phyloP scores from a whole-genome alignment of 257 asterid species.

The Rhazya stricta region DNA sequence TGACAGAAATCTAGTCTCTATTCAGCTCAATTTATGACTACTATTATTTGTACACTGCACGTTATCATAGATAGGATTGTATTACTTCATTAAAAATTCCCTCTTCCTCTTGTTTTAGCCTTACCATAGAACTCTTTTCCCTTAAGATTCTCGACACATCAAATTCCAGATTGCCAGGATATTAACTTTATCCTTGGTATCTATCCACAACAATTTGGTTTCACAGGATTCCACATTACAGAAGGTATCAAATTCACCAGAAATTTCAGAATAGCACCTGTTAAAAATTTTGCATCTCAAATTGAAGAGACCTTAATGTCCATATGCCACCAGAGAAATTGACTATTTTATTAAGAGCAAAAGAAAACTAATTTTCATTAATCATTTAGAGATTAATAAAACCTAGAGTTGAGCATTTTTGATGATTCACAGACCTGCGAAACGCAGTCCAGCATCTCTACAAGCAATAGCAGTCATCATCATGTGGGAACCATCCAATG shows the following conservation, averaged over 20 bases:
- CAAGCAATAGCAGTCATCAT: conserved; percentile 99
- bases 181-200: background rate
- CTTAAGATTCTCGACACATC: background rate
- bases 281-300: background rate
- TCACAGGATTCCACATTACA: background rate
- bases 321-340: background rate
- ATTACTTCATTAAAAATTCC: too few relatives aligned
- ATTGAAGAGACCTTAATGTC: background rate
- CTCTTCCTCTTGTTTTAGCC: too few relatives aligned
- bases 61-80: too few relatives aligned
- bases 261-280: background rate
- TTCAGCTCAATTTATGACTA: too few relatives aligned
- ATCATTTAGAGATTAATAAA: background rate
- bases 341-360: background rate
- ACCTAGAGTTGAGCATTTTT: background rate
- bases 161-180: background rate
- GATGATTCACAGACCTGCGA: conserved; percentile 56
- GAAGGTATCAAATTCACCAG: background rate
- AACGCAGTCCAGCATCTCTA: conserved; percentile 74
- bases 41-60: too few relatives aligned
- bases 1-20: too few relatives aligned
- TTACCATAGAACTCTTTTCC: too few relatives aligned
- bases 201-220: background rate
- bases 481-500: conserved; percentile 93
- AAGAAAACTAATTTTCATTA: background rate